Evolutionary conservation across 2,329 filamentous ascomycete species (phyloP), one percentile per base, ranked within the genome.

Genomic region (Aspergillus fumigatus): DNA sequence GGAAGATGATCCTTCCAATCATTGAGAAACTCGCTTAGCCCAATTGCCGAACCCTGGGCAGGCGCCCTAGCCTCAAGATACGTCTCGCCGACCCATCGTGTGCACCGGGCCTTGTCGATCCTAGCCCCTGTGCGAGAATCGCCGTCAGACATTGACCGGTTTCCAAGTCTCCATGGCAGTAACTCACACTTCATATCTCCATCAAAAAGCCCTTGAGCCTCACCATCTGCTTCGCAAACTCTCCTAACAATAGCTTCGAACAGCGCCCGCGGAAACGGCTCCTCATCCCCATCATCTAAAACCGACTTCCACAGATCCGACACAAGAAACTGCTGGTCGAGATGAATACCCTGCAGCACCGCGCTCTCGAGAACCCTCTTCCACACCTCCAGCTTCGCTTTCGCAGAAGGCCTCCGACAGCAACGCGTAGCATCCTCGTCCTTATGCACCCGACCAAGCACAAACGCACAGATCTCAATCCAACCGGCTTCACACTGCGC

Each of bases 391-490:
- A 79, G 63, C 47, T 79, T 76, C 38, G 75, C 75, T 21, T 67
- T 70, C n/a, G 77, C 74, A 50, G 80, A 80, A 2, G 82, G 82
- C 14, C 75, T 70, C 65, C 76, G 79, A 40, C 74, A 77, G 4
- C 55, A 62, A 51, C 43, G 58, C 38, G 56, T 53, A 7, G 23
- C 38, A 21, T 55, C 48, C 26, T 58, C 70, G 2, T 14, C 32
- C 4, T 35, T 35, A 17, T 35, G 11, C 11, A 4, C 32, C 32
- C 32, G 32, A 35, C 66, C 64, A 57, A 73, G 65, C 56, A 84
- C 78, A 68, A 85, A 85, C 29, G 79, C 82, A 62, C 80, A 77
- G 11, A 84, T 61, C 43, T 80, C 75, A 40, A 63, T 66, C 81
- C 82, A 85, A 2, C 69, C 80, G 8, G 59, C 58, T 56, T 80